phyloP scores from a whole-genome alignment of 2,329 filamentous ascomycete genomes.

The Dactylonectria estremocensis region DNA sequence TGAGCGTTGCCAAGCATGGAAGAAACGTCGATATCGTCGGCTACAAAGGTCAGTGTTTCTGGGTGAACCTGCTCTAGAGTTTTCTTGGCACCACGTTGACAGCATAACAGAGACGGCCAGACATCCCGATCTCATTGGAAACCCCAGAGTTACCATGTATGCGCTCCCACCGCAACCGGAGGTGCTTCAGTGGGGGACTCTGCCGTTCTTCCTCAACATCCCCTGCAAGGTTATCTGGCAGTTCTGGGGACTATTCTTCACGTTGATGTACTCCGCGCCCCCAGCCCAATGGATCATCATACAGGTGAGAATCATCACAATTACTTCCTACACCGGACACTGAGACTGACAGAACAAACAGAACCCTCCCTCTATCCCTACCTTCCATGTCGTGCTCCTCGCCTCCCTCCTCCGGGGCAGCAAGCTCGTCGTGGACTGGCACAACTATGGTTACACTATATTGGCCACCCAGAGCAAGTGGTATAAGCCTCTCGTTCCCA shows the following conservation, averaged over 20 bases:
- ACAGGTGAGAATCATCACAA: conserved; percentile 66
- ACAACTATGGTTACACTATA: conserved; percentile 98
- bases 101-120: conserved; percentile 78
- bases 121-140: conserved; percentile 81
- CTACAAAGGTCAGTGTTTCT: conserved; percentile 76
- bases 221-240: conserved; percentile 92
- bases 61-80: neutral
- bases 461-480: conserved; percentile 73
- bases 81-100: conserved; percentile 24
- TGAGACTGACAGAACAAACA: conserved; percentile 55
- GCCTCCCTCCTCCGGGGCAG: conserved; percentile 85
- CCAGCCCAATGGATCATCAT: conserved; percentile 89
- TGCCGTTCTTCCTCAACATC: conserved; percentile 84
- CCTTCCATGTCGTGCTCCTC: conserved; percentile 81
- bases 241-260: conserved; percentile 77
- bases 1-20: conserved; percentile 89
- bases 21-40: conserved; percentile 88
- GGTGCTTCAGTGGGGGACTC: conserved; percentile 75
- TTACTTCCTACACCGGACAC: no score
- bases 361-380: conserved; percentile 96
- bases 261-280: conserved; percentile 81
- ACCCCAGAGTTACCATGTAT: conserved; percentile 79
- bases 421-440: conserved; percentile 93
- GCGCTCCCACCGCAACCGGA: conserved; percentile 78
- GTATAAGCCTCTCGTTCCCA: conserved; percentile 80